Evolutionary conservation across 306 rosid genomes (phyloP).

Genomic region (Lablab purpureus): DNA sequence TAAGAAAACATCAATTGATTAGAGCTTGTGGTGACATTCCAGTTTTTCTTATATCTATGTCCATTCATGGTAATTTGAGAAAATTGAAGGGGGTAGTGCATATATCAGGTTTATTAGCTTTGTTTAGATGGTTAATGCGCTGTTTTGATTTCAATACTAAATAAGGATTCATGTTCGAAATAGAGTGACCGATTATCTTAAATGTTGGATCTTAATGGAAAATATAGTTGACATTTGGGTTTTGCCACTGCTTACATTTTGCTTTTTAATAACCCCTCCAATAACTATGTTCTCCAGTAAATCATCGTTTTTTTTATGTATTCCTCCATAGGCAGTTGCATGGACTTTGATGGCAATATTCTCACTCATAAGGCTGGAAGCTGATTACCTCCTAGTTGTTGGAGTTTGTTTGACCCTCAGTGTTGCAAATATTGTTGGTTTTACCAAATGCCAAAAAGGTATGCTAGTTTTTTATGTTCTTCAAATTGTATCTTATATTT

Average conservation of each 20-base stretch:
- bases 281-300: not conserved
- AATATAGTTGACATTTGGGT: not conserved
- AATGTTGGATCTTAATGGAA: not conserved
- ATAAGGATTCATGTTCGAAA: not conserved
- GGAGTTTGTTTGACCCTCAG: constrained; percentile 91
- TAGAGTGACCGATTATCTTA: no score
- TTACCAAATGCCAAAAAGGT: constrained; percentile 90
- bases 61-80: not conserved
- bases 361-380: constrained; percentile 83
- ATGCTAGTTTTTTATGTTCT: constrained; percentile 21
- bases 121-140: constrained; percentile 5
- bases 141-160: constrained; percentile 23
- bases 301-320: constrained; percentile 1
- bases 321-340: constrained; percentile 60
- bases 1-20: constrained; percentile 50
- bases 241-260: not conserved
- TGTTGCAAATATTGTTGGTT: constrained; percentile 84
- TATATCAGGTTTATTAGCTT: not conserved
- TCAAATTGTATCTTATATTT: not conserved
- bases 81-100: not conserved
- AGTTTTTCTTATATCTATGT: not conserved
- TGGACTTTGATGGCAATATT: constrained; percentile 80
- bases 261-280: not conserved
- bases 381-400: constrained; percentile 81
- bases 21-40: not conserved